Evolutionary conservation across 768 basidiomycete species (phyloP).

Genomic region (Lactifluus hygrophoroides): DNA sequence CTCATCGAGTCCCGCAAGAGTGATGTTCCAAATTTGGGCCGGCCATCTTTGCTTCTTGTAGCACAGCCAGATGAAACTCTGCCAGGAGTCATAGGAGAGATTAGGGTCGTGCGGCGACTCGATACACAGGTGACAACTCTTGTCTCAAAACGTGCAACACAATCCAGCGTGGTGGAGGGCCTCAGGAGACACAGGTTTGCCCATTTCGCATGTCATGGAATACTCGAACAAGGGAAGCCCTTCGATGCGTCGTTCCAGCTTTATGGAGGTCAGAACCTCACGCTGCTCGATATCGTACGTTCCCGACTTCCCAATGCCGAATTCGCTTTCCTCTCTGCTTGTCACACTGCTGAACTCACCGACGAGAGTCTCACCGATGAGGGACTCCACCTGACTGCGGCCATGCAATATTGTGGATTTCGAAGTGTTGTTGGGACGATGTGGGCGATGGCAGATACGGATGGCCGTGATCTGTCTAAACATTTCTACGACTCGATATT

Average conservation of each 20-base stretch:
- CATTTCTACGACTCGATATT: background rate
- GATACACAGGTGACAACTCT: background rate
- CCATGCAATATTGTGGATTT: conserved; percentile 11
- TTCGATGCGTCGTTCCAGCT: background rate
- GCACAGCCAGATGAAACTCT: background rate
- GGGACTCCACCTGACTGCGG: conserved; percentile 1
- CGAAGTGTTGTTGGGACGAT: conserved; percentile 6
- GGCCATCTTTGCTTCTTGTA: background rate
- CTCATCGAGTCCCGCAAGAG: background rate
- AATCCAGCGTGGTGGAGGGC: background rate
- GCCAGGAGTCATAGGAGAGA: background rate
- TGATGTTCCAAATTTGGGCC: conserved; percentile 23
- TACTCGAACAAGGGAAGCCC: background rate
- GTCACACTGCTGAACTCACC: background rate
- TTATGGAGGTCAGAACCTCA: background rate
- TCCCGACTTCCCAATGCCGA: background rate
- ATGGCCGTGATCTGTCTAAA: background rate
- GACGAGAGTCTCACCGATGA: background rate
- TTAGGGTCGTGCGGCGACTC: background rate
- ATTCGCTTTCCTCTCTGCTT: conserved; percentile 7
- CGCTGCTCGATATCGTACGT: background rate
- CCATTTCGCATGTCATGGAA: conserved; percentile 1
- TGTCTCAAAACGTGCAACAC: background rate
- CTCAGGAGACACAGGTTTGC: background rate
- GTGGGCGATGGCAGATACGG: conserved; percentile 6